These are phyloP conservation scores for Boletus smithii DNA, from an alignment of 1,284 basidiomycete species.

Conservation along the genomic window DNA sequence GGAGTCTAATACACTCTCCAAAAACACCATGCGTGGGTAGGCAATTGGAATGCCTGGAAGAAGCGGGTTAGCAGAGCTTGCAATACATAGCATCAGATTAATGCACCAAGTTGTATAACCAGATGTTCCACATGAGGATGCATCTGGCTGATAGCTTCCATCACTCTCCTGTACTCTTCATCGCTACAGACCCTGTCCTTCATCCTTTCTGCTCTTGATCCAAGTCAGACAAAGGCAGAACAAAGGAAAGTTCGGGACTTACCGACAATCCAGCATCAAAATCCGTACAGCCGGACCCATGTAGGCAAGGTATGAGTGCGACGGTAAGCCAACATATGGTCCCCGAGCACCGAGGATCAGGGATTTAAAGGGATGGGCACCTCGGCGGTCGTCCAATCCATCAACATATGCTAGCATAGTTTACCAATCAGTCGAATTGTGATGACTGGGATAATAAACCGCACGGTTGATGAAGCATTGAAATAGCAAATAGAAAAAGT, in stretches of 20 bases:
- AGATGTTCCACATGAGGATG: slow-evolving; percentile 75
- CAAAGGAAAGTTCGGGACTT: slow-evolving; percentile 16
- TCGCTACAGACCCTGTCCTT: slow-evolving; percentile 76
- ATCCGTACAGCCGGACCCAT: slow-evolving; percentile 70
- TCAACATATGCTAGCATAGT: slow-evolving; percentile 61
- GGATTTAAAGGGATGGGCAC: slow-evolving; percentile 66
- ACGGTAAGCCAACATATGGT: slow-evolving; percentile 73
- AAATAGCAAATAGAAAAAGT: slow-evolving; percentile 91
- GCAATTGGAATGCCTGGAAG: slow-evolving; percentile 70
- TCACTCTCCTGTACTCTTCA: slow-evolving; percentile 70
- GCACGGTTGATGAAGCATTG: slow-evolving; percentile 84
- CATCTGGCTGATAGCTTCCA: slow-evolving; percentile 55
- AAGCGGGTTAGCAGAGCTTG: not conserved
- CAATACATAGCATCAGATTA: not conserved
- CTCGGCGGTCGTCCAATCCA: slow-evolving; percentile 57
- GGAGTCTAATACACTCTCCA: slow-evolving; percentile 73
- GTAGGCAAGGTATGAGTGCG: slow-evolving; percentile 77
- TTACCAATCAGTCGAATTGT: slow-evolving; percentile 9
- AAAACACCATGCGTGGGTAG: slow-evolving; percentile 91
- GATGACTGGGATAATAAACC: slow-evolving; percentile 17
- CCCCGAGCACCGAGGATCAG: slow-evolving; percentile 74
- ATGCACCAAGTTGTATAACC: slow-evolving; percentile 70
- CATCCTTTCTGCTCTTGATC: slow-evolving; percentile 77
- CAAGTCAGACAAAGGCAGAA: slow-evolving; percentile 3
- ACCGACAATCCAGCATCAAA: slow-evolving; percentile 84